Base-by-base conservation (phyloP, 139 green algal genomes). In the Chlorella sp. region DNA sequence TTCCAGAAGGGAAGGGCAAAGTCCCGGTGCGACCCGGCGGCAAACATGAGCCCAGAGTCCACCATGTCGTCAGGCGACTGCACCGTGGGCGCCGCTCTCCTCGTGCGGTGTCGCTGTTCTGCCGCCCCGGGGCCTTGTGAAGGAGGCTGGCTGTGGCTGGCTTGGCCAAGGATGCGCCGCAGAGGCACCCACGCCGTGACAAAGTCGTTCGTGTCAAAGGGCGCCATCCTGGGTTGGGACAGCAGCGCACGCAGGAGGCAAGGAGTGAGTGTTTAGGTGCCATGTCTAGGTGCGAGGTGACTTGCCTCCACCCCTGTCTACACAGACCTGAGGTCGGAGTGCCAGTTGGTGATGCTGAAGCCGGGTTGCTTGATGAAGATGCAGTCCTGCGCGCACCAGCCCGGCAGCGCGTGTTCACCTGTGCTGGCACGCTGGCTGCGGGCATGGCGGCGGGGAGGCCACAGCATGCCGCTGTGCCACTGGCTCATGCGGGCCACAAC, bases 1-100 rank as follows among this genome's bases (percentile, higher is more conserved):
- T 84, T 76, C 85, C 85, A 92, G 82, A 89, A 92, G 3, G 85
- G 83, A 36, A 89, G 80, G 4, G 87, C 82, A 71, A 92, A 90
- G 77, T 92, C 87, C 0, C 82, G 73, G 74, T 92, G 87, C 1
- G 72, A 85, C 31, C 78, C 76, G 0, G 35, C 33, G 2, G 87
- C 87, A 71, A 89, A 92, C 55, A 85, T 36, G 26, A 92, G 80
- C 24, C 76, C 85, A 1, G 80, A 81, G 63, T 83, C 78, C 0
- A 30, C 27, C 35, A 66, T 17, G 10, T 26, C 10, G 10, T 55
- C 10, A 10, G 10, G 10, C 3, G 33, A 2, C 60, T 14, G 60
- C 60, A n/a, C 17, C n/a, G n/a, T n/a, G n/a, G n/a, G n/a, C n/a
- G n/a, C n/a, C n/a, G n/a, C n/a, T n/a, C n/a, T n/a, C n/a, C n/a